Conservation (phyloP, 2,329 filamentous ascomycete genomes). For the Xylaria sp. region DNA sequence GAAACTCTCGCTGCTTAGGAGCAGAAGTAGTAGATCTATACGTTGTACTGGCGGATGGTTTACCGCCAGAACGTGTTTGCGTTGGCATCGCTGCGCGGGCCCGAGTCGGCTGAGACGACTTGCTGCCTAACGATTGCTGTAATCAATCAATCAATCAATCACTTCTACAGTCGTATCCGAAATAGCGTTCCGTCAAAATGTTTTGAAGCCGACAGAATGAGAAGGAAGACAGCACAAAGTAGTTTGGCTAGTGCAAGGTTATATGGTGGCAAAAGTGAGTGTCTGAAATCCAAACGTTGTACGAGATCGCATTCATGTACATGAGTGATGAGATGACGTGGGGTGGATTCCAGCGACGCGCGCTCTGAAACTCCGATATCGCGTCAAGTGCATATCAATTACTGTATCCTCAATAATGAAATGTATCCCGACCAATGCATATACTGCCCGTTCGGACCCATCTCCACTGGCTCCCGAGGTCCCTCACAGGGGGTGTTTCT, state of each 20-base stretch:
- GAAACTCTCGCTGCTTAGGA: slow-evolving; percentile 45
- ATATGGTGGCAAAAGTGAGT: not conserved
- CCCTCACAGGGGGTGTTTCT: too few species aligned
- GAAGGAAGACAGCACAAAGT: not conserved
- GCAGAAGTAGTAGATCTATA: slow-evolving; percentile 45
- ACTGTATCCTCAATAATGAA: slow-evolving; percentile 34
- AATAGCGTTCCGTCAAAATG: not conserved
- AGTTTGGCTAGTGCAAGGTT: not conserved
- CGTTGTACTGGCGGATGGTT: slow-evolving; percentile 32
- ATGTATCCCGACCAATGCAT: slow-evolving; percentile 15
- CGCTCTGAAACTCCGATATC: slow-evolving; percentile 30
- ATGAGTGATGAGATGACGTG: slow-evolving; percentile 33
- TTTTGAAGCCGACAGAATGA: not conserved
- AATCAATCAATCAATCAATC: slow-evolving; percentile 7
- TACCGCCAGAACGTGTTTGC: slow-evolving; percentile 42
- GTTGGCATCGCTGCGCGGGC: slow-evolving; percentile 42
- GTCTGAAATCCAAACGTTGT: not conserved
- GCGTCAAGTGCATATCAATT: slow-evolving; percentile 49
- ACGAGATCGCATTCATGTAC: not conserved
- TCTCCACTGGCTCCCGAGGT: not conserved
- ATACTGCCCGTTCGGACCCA: not conserved
- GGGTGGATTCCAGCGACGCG: slow-evolving; percentile 6
- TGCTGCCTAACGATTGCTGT: slow-evolving; percentile 8
- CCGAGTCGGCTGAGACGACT: slow-evolving; percentile 6
- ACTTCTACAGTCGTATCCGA: not conserved